Evolutionary conservation across 192 early-diverging fungal species (phyloP).

Genomic region (Spizellomyces punctatus): DNA sequence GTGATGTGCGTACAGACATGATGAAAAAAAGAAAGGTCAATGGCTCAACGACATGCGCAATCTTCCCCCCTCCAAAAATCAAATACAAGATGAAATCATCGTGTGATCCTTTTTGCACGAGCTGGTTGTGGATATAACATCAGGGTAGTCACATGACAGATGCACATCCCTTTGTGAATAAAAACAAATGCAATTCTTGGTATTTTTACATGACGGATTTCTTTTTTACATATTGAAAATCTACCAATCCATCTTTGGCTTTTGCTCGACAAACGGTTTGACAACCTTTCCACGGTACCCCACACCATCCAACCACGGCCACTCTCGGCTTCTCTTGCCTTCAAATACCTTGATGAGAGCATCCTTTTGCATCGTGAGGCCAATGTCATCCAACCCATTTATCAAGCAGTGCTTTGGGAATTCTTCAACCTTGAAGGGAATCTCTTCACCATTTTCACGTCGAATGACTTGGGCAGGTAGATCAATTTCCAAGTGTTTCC

Average conservation of each 20-base stretch:
- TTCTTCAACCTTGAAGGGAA: constrained; percentile 61
- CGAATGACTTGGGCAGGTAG: constrained; percentile 53
- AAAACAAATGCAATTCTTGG: too few species aligned
- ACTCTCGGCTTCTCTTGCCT: constrained; percentile 41
- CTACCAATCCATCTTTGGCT: constrained; percentile 30
- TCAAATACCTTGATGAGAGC: constrained; percentile 58
- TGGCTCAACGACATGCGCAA: too few species aligned
- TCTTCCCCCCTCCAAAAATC: too few species aligned
- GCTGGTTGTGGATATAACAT: too few species aligned
- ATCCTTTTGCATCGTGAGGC: constrained; percentile 67
- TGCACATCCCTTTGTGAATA: too few species aligned
- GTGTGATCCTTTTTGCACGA: too few species aligned
- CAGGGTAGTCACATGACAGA: too few species aligned
- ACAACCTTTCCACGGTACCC: constrained; percentile 26
- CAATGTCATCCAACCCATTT: constrained; percentile 75
- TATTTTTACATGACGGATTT: too few species aligned
- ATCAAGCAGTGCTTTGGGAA: constrained; percentile 66
- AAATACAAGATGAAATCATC: too few species aligned
- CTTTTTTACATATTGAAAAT: background rate
- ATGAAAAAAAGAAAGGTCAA: too few species aligned
- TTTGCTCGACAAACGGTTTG: constrained; percentile 3
- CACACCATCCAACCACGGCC: constrained; percentile 70
- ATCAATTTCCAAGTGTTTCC: constrained; percentile 56
- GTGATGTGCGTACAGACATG: background rate
- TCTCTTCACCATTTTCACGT: constrained; percentile 41